Conservation (phyloP, 1,139 yeast genomes). For the Geotrichum aggregatum region DNA sequence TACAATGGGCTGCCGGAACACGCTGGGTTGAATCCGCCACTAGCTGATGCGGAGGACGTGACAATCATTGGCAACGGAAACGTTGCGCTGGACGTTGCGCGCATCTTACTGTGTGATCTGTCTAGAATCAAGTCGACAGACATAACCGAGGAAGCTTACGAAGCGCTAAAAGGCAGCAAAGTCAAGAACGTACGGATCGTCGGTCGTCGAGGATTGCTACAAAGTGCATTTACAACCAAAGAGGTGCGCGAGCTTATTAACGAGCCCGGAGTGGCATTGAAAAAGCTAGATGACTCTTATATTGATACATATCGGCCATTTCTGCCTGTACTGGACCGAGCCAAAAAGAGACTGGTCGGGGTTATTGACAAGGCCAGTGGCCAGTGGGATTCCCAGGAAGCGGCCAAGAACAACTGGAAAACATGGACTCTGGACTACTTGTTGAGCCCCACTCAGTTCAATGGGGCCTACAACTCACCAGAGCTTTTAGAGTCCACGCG, state of each 20-base stretch:
- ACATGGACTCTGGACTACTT: slow-evolving; percentile 69
- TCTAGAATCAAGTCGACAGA: slow-evolving; percentile 58
- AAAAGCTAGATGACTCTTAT: slow-evolving; percentile 48
- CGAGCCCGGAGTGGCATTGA: slow-evolving; percentile 55
- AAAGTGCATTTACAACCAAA: slow-evolving; percentile 84
- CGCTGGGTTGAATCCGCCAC: slow-evolving; percentile 46
- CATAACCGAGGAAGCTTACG: slow-evolving; percentile 60
- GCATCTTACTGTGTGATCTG: slow-evolving; percentile 62
- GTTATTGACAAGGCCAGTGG: slow-evolving; percentile 51
- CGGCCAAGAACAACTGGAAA: slow-evolving; percentile 36
- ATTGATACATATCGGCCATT: slow-evolving; percentile 44
- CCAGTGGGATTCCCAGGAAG: slow-evolving; percentile 34
- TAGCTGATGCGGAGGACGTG: slow-evolving; percentile 55
- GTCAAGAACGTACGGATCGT: slow-evolving; percentile 66
- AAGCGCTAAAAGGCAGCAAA: slow-evolving; percentile 47
- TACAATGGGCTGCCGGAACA: slow-evolving; percentile 83
- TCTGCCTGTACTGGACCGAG: slow-evolving; percentile 50
- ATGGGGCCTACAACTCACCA: slow-evolving; percentile 38
- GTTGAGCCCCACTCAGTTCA: slow-evolving; percentile 59
- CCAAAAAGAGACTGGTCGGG: slow-evolving; percentile 63
- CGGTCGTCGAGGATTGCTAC: slow-evolving; percentile 74
- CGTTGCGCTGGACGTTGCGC: slow-evolving; percentile 90
- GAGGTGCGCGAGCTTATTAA: slow-evolving; percentile 83
- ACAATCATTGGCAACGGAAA: slow-evolving; percentile 94
- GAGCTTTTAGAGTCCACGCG: slow-evolving; percentile 46